These are phyloP conservation scores for Aspergillus novoparasiticus DNA, from an alignment of 2,329 filamentous ascomycete genomes.

Conservation along the genomic window DNA sequence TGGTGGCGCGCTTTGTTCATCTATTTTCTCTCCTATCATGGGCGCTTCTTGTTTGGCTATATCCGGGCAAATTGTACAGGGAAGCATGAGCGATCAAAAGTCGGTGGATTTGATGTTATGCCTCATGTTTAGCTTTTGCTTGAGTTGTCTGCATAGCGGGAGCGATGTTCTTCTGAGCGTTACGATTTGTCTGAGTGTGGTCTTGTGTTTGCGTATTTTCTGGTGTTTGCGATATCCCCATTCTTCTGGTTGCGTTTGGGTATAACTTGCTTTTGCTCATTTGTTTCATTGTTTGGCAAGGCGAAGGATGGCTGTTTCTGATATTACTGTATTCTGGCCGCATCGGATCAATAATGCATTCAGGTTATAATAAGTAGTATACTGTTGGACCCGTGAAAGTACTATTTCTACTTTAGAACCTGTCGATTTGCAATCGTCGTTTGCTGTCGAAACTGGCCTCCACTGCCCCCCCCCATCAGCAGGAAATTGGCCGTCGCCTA, in stretches of 20 bases:
- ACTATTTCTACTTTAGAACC: background rate
- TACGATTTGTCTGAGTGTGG: conserved; percentile 7
- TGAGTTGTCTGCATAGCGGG: conserved; percentile 26
- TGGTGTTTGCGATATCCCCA: conserved; percentile 12
- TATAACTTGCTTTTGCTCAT: conserved; percentile 10
- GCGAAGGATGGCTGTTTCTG: background rate
- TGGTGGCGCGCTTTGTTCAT: conserved; percentile 8
- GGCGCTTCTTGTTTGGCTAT: conserved; percentile 16
- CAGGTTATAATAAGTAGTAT: background rate
- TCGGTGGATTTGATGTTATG: conserved; percentile 13
- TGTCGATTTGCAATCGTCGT: too few relatives aligned
- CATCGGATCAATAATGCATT: background rate
- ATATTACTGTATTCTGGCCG: background rate
- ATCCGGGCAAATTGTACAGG: conserved; percentile 14
- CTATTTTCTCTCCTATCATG: conserved; percentile 14
- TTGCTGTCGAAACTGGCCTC: too few relatives aligned
- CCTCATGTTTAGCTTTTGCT: conserved; percentile 17
- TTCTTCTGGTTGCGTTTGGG: conserved; percentile 6
- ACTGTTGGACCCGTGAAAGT: background rate
- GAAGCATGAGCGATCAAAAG: conserved; percentile 17
- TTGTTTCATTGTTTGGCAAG: conserved; percentile 27
- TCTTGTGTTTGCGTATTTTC: conserved; percentile 5
- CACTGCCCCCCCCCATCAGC: too few relatives aligned
- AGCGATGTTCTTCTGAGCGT: conserved; percentile 16
- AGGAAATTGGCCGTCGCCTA: too few relatives aligned